Conservation (phyloP, 1,284 basidiomycete species). For the Phenoliferia sp. region DNA sequence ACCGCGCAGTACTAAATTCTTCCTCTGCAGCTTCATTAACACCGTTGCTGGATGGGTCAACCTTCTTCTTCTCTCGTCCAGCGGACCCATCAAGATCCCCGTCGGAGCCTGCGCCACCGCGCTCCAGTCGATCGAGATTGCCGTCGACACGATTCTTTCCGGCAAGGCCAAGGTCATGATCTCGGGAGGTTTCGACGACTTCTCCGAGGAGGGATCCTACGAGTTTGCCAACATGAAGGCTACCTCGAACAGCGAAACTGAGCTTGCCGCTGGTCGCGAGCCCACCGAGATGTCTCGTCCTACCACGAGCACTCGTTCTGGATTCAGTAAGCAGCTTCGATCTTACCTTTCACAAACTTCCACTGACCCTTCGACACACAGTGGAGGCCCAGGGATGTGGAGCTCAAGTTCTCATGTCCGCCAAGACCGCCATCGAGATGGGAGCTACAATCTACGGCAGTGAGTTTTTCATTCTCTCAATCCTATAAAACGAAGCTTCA, state of each 20-base stretch:
- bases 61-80: conserved; percentile 84
- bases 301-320: conserved; percentile 88
- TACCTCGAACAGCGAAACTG: conserved; percentile 91
- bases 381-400: conserved; percentile 96
- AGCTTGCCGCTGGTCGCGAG: conserved; percentile 97
- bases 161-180: conserved; percentile 99
- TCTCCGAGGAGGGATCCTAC: conserved; percentile 60
- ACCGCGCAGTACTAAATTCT: conserved; percentile 13
- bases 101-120: conserved; percentile 98
- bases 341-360: neutral
- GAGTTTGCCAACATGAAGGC: conserved; percentile 56
- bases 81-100: conserved; percentile 96
- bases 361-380: conserved; percentile 7
- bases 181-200: conserved; percentile 95
- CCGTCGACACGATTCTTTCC: conserved; percentile 87
- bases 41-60: conserved; percentile 98
- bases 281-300: conserved; percentile 98
- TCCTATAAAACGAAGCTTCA: neutral
- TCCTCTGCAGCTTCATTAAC: conserved; percentile 74
- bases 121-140: conserved; percentile 94
- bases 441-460: conserved; percentile 74
- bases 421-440: conserved; percentile 89
- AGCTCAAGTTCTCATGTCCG: conserved; percentile 94
- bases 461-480: conserved; percentile 39
- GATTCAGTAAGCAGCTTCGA: conserved; percentile 52